Evolutionary conservation across 2,329 filamentous ascomycete genomes (phyloP).

Genomic region (Xylaria hypoxylon): DNA sequence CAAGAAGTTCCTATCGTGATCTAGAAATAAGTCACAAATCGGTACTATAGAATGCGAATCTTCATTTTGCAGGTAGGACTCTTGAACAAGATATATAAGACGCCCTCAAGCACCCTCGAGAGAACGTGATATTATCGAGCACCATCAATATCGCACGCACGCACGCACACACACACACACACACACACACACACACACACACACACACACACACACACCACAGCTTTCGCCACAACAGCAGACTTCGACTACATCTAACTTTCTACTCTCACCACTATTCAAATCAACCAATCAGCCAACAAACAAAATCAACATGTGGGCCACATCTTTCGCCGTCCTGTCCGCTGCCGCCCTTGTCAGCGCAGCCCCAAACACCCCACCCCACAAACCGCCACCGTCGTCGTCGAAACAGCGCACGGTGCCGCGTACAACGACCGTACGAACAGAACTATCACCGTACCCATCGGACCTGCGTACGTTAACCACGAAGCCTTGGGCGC

Average conservation of each 20-base stretch:
- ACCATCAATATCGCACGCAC: background rate
- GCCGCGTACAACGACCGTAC: constrained; percentile 33
- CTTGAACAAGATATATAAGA: background rate
- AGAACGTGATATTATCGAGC: background rate
- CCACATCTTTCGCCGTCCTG: constrained; percentile 32
- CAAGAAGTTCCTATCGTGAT: background rate
- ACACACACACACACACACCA: no score
- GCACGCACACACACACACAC: no score
- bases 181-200: no score
- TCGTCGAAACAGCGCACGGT: constrained; percentile 41
- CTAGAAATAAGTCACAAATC: background rate
- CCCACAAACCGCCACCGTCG: constrained; percentile 28
- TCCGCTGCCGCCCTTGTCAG: constrained; percentile 35
- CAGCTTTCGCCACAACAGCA: background rate
- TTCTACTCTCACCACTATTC: background rate
- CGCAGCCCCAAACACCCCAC: constrained; percentile 23
- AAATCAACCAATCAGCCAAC: background rate
- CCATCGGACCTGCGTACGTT: constrained; percentile 36
- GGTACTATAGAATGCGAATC: no score
- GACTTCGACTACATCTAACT: background rate
- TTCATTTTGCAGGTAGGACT: background rate
- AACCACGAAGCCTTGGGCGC: constrained; percentile 27
- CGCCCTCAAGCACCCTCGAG: background rate
- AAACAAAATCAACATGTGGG: constrained; percentile 26
- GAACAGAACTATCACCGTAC: constrained; percentile 40